Conservation (phyloP, 2,329 filamentous ascomycete species). For the Akanthomyces dipterigenus region DNA sequence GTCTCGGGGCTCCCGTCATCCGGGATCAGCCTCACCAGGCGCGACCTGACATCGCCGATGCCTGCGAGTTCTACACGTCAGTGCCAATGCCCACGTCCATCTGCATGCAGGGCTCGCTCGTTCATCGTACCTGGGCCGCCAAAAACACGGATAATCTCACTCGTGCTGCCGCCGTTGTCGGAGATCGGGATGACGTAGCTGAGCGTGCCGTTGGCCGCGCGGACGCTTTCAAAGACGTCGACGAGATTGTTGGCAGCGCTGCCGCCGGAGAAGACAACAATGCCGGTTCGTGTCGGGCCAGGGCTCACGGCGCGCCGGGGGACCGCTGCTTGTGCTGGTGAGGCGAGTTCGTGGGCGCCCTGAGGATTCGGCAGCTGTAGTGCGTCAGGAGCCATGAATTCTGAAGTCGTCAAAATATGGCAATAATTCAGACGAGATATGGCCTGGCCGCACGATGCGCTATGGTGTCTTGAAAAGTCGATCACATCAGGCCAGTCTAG, state of each 20-base stretch:
- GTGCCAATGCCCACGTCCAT: neutral
- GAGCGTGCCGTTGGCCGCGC: constrained; percentile 59
- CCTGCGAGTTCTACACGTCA: constrained; percentile 40
- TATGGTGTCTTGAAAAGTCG: neutral
- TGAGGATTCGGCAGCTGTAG: neutral
- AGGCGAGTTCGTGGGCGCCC: neutral
- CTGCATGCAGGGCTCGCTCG: neutral
- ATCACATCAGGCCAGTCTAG: neutral
- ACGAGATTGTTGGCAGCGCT: constrained; percentile 93
- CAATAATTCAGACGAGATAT: neutral
- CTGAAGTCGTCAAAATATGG: neutral
- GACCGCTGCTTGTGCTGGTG: neutral
- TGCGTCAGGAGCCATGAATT: constrained; percentile 1
- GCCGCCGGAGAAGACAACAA: constrained; percentile 85
- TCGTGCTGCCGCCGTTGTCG: constrained; percentile 91
- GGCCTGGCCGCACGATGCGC: neutral
- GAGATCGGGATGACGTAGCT: constrained; percentile 92
- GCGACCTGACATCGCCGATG: constrained; percentile 41
- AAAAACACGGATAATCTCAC: constrained; percentile 88
- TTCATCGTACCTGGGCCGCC: constrained; percentile 69
- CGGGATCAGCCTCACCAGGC: constrained; percentile 86
- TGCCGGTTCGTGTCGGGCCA: constrained; percentile 21
- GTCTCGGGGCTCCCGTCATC: constrained; percentile 54
- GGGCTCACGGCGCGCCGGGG: constrained; percentile 7
- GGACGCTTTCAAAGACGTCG: constrained; percentile 71